phyloP scores from a whole-genome alignment of 2,329 filamentous ascomycete genomes.

The Alternaria longipes region DNA sequence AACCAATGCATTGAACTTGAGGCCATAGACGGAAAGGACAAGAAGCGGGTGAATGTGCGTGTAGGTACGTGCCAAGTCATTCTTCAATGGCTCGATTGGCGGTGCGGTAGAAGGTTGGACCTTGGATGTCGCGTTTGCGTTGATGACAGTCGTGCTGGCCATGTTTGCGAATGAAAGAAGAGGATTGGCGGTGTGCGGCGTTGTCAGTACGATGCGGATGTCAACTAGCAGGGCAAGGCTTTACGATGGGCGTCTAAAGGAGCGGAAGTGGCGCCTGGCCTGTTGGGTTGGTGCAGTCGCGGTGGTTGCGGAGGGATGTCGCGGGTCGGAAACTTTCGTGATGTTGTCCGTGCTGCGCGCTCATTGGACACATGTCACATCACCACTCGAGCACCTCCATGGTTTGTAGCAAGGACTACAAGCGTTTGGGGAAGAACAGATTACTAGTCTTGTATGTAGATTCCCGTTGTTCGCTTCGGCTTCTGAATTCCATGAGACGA shows the following conservation, averaged over 20 bases:
- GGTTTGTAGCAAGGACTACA: not conserved
- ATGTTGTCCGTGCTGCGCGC: conserved; percentile 29
- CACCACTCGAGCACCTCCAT: conserved; percentile 11
- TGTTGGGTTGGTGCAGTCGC: conserved; percentile 11
- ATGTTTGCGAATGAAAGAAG: conserved; percentile 21
- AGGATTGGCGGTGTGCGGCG: not conserved
- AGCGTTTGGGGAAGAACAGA: not conserved
- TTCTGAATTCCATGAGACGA: too few species aligned
- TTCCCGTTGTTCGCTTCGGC: too few species aligned
- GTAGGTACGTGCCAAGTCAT: conserved; percentile 62
- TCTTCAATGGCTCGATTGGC: conserved; percentile 60
- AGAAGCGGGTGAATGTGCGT: conserved; percentile 74
- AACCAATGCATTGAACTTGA: conserved; percentile 73
- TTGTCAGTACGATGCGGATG: not conserved
- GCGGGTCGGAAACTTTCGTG: conserved; percentile 27
- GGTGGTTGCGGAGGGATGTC: conserved; percentile 20
- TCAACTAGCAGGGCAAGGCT: not conserved
- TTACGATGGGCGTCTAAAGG: conserved; percentile 13
- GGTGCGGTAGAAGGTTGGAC: conserved; percentile 33
- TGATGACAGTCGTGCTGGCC: conserved; percentile 39
- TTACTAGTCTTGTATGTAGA: not conserved
- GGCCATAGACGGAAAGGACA: conserved; percentile 69
- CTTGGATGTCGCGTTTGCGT: conserved; percentile 31
- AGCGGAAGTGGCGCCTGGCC: conserved; percentile 36
- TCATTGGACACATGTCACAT: conserved; percentile 7